Evolutionary conservation across 139 green algal genomes (phyloP).

Genomic region (Coccomyxa sp.): DNA sequence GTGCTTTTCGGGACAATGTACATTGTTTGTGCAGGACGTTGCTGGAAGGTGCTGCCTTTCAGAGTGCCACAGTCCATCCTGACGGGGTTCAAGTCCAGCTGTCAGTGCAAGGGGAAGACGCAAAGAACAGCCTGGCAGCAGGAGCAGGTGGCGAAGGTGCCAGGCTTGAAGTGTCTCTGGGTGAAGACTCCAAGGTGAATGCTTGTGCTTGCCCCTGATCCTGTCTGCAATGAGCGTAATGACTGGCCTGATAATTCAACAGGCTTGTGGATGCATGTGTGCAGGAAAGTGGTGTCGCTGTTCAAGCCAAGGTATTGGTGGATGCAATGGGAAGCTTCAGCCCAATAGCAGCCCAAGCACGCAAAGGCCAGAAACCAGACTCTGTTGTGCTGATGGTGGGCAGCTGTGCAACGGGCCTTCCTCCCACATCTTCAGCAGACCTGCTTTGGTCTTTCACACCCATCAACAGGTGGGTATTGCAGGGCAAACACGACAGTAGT

Average conservation of each 20-base stretch:
- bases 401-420: constrained; percentile 70
- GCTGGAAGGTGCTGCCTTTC: constrained; percentile 44
- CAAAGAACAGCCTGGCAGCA: background rate
- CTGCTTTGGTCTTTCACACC: constrained; percentile 66
- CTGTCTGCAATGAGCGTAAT: no score
- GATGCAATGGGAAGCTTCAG: constrained; percentile 91
- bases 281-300: no score
- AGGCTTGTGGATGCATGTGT: background rate
- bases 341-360: constrained; percentile 84
- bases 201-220: background rate
- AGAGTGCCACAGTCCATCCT: constrained; percentile 37
- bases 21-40: constrained; percentile 24
- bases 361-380: constrained; percentile 80
- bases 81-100: constrained; percentile 29
- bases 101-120: background rate
- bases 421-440: constrained; percentile 70
- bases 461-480: constrained; percentile 14
- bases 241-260: background rate
- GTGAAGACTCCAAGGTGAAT: no score
- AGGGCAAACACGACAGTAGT: background rate
- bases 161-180: background rate
- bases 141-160: background rate
- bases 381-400: constrained; percentile 93
- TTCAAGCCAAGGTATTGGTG: constrained; percentile 59
- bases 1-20: constrained; percentile 18